Evolutionary conservation across 306 rosid genomes (phyloP).

Genomic region (Castanea mollissima): DNA sequence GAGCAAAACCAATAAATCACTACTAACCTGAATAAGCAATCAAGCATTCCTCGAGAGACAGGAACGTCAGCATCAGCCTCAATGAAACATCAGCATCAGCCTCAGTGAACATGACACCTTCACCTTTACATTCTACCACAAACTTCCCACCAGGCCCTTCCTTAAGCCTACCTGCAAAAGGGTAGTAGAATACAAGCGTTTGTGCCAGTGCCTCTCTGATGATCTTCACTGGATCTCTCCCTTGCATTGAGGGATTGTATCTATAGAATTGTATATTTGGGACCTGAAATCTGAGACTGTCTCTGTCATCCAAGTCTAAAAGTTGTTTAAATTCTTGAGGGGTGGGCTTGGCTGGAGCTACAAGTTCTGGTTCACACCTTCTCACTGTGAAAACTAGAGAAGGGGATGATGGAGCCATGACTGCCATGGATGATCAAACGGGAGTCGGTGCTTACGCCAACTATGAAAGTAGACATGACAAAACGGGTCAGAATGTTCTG

Average conservation of each 20-base stretch:
- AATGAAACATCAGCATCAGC: too few species aligned
- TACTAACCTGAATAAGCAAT: too few species aligned
- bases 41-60: too few species aligned
- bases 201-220: constrained; percentile 29
- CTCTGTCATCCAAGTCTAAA: constrained; percentile 42
- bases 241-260: constrained; percentile 23
- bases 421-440: too few species aligned
- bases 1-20: too few species aligned
- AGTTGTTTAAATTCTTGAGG: constrained; percentile 30
- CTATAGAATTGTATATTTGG: constrained; percentile 35
- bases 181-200: constrained; percentile 35
- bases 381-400: constrained; percentile 26
- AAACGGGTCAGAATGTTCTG: too few species aligned
- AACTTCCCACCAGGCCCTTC: constrained; percentile 30
- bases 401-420: not conserved
- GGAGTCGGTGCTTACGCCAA: too few species aligned
- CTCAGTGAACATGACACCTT: too few species aligned
- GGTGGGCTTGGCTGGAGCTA: constrained; percentile 29
- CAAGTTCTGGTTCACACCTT: constrained; percentile 24
- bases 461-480: too few species aligned
- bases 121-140: too few species aligned
- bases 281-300: constrained; percentile 35
- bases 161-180: constrained; percentile 37
- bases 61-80: too few species aligned
- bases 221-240: constrained; percentile 29